Base-by-base conservation (phyloP, 805 yeast species). In the Saccharomycopsis schoenii region DNA sequence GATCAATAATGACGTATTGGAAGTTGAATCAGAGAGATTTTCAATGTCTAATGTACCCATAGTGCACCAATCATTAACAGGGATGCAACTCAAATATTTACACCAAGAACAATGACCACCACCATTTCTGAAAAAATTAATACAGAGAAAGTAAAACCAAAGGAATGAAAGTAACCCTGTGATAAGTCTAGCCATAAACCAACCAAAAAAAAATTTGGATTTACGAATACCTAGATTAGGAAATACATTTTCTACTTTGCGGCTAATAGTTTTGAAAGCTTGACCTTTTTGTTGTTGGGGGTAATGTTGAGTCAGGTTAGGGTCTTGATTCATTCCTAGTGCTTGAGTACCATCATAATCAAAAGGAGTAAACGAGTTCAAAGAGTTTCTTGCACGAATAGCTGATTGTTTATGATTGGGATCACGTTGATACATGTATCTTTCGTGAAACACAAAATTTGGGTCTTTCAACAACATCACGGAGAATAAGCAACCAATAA, bases 21-120 rank as follows among this genome's bases (percentile, higher is more conserved):
- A 42, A 14, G 58, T 43, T 21, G 43, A n/a, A 21, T 57, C 58
- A 0, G 61, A 59, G 1, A 68, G 66, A 12, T 62, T 60, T 14
- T 60, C 60, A 19, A 69, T 69, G 34, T 66, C 65, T 56, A 68
- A 43, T 1, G 61, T 64, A 14, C 68, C 63, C 61, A 64, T 61
- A 1, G 64, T 60, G 68, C 90, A 86, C 90, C 90, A 86, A 36
- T 82, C 84, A 62, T 83, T 77, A 3, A 86, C 86, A 0, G 90
- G 90, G 14, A 86, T 68, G 67, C 92, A 86, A 65, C 83, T 83
- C 66, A 86, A 74, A 67, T 86, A 86, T 68, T 84, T 84, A 73
- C 92, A 86, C 92, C 92, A 86, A 15, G 74, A 69, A 69, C 92
- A 86, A 61, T 76, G 71, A 5, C 76, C 77, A 12, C 80, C 80